Conservation (phyloP, 2,329 filamentous ascomycete species). For the Nannizzia gypsea region DNA sequence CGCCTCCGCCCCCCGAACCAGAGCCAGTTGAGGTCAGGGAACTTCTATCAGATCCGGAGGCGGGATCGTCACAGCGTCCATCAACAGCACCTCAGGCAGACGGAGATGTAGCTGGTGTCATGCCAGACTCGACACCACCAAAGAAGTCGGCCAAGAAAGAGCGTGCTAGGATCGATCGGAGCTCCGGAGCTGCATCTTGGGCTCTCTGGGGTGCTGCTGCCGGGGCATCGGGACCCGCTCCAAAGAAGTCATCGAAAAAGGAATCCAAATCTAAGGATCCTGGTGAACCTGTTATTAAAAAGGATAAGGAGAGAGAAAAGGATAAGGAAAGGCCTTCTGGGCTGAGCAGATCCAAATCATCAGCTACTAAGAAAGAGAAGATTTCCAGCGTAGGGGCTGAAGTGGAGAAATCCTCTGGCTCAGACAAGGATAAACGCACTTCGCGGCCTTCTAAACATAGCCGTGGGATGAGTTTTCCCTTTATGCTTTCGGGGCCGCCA, state of each 20-base stretch:
- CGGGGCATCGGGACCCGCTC: slow-evolving; percentile 14
- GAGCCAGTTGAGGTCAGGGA: not conserved
- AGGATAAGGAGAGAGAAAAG: slow-evolving; percentile 23
- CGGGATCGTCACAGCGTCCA: slow-evolving; percentile 1
- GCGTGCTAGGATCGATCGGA: slow-evolving; percentile 62
- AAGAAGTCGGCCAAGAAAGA: slow-evolving; percentile 57
- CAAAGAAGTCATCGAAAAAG: slow-evolving; percentile 40
- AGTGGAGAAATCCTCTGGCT: slow-evolving; percentile 56
- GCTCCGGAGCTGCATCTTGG: slow-evolving; percentile 57
- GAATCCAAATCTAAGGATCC: slow-evolving; percentile 34
- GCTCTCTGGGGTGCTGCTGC: slow-evolving; percentile 58
- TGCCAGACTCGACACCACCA: slow-evolving; percentile 35
- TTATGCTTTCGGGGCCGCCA: slow-evolving; percentile 58
- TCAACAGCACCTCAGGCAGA: slow-evolving; percentile 19
- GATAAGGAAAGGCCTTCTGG: slow-evolving; percentile 27
- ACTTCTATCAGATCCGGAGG: slow-evolving; percentile 30
- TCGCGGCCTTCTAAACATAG: slow-evolving; percentile 44
- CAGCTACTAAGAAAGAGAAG: slow-evolving; percentile 44
- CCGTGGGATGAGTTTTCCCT: slow-evolving; percentile 48
- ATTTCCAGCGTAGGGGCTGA: slow-evolving; percentile 43
- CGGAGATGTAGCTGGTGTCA: slow-evolving; percentile 34
- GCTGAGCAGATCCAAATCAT: slow-evolving; percentile 46
- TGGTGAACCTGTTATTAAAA: slow-evolving; percentile 15
- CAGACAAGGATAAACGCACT: slow-evolving; percentile 54
- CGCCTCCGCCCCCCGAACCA: slow-evolving; percentile 17